Evolutionary conservation across 306 rosid genomes (phyloP), one percentile per base, ranked within the genome.

Genomic region (Luffa acutangula): DNA sequence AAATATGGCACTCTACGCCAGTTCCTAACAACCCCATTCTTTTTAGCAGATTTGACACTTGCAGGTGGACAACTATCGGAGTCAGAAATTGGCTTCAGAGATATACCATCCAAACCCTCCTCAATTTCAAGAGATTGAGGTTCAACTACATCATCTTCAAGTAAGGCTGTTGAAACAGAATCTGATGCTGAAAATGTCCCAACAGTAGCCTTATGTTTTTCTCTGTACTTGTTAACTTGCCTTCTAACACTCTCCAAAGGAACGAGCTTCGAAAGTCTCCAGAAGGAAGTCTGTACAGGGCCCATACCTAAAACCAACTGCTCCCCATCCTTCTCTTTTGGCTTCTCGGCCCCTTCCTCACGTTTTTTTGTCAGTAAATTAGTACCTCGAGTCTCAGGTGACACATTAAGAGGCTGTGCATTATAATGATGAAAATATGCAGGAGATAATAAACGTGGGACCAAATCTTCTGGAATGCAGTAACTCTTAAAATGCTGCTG

Each of bases 371-470:
- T 72, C 62, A 84, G 81, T 63, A 87, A 79, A 76, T 82, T 83
- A 77, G 82, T 72, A 82, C 75, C 72, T 86, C 73, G 88, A 66
- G 85, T 83, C 80, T 87, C 93, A 65, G 84, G 80, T 31, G 89
- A 80, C 46, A 78, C 56, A 18, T 80, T 63, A 74, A 34, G 89
- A 79, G 89, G 88, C 82, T 94, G 94, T 43, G 93, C 95, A 87
- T 90, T 92, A 82, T 95, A 95, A 86, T 92, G 97, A 82, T 93
- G 91, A 86, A 95, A 95, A 87, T 95, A 95, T 54, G 99, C 99
- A 0, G 99, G 99, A 72, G 99, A 95, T 70, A 95, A 79, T 70
- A 95, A 85, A 60, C 99, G 97, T 51, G 99, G 99, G 37, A 95
- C 93, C 80, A 95, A 88, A 90, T 95, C 99, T 84, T 91, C 97